Percentiles rank a stretch among this genome's conserved stretches.
Conservation (phyloP, 106 monocot species). For the Vanilla planifolia region DNA sequence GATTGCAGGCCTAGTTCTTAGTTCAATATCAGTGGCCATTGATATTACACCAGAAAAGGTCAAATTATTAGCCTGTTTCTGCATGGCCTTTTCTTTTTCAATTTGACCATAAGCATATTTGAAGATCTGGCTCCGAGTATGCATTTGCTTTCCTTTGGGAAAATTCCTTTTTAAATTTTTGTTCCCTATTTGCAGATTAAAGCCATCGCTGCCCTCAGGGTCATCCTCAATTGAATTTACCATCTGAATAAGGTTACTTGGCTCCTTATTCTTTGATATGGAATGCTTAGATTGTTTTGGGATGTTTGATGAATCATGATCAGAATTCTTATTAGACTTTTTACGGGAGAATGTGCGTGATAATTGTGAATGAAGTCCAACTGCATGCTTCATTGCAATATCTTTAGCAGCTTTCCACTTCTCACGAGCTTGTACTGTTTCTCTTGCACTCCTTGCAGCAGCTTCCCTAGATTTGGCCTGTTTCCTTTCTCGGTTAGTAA, state of each 20-base stretch:
- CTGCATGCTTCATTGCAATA: constrained; percentile 36
- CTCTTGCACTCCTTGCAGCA: constrained; percentile 42
- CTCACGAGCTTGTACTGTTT: constrained; percentile 35
- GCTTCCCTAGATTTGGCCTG: constrained; percentile 52
- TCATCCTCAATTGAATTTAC: constrained; percentile 44
- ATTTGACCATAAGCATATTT: constrained; percentile 84
- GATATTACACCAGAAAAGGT: constrained; percentile 67
- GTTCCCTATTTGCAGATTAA: constrained; percentile 41
- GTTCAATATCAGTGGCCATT: constrained; percentile 52
- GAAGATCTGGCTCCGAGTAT: constrained; percentile 74
- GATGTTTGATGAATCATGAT: constrained; percentile 2
- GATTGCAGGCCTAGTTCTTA: constrained; percentile 55
- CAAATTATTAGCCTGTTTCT: constrained; percentile 56
- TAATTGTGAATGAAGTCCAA: constrained; percentile 28
- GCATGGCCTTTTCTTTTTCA: constrained; percentile 74
- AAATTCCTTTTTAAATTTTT: constrained; percentile 40
- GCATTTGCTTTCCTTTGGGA: constrained; percentile 54
- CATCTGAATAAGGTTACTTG: constrained; percentile 33
- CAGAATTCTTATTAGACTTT: constrained; percentile 10
- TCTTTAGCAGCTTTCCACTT: constrained; percentile 57
- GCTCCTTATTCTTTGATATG: constrained; percentile 21
- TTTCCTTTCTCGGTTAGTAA: constrained; percentile 35
- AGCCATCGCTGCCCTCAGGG: constrained; percentile 39
- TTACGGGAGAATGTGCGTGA: constrained; percentile 34
- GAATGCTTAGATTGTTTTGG: constrained; percentile 11